Evolutionary conservation across 1,139 yeast genomes (phyloP).

Genomic region (Sugiyamaella sp.): DNA sequence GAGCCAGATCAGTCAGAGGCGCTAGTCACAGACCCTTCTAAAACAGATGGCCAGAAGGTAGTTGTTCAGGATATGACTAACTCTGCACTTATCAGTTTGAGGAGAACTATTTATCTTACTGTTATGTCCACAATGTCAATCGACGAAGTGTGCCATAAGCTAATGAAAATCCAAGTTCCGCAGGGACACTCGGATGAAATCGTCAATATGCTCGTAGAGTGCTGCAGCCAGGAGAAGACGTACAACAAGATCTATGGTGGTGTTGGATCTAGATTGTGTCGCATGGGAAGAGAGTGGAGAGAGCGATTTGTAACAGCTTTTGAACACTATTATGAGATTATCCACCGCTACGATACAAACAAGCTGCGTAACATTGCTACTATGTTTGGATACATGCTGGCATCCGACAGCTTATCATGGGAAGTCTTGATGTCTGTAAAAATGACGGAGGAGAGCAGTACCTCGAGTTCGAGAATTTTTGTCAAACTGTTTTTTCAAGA

Average conservation of each 20-base stretch:
- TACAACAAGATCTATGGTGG: constrained; percentile 86
- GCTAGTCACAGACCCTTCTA: constrained; percentile 7
- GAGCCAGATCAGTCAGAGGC: constrained; percentile 17
- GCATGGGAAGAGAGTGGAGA: constrained; percentile 58
- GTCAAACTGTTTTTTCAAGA: constrained; percentile 81
- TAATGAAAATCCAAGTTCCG: constrained; percentile 50
- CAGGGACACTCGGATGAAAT: constrained; percentile 47
- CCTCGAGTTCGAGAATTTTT: constrained; percentile 79
- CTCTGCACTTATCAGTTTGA: constrained; percentile 60
- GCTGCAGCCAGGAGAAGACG: constrained; percentile 86
- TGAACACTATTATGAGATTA: constrained; percentile 55
- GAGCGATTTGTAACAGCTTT: constrained; percentile 57
- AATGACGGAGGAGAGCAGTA: constrained; percentile 73
- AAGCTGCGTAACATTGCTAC: constrained; percentile 80
- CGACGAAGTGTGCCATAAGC: constrained; percentile 91
- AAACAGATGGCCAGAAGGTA: constrained; percentile 22
- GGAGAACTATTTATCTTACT: constrained; percentile 77
- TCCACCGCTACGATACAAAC: constrained; percentile 71
- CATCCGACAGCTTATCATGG: constrained; percentile 72
- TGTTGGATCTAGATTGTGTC: constrained; percentile 68
- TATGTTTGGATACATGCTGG: constrained; percentile 83
- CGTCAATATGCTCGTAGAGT: constrained; percentile 75
- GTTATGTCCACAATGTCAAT: constrained; percentile 92
- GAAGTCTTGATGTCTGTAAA: constrained; percentile 53
- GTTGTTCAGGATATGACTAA: constrained; percentile 70